A percentile compares a stretch with the other conserved stretches of the same genome.
phyloP scores from a whole-genome alignment of 2,329 filamentous ascomycete genomes.

The Paecilomyces fulvus region DNA sequence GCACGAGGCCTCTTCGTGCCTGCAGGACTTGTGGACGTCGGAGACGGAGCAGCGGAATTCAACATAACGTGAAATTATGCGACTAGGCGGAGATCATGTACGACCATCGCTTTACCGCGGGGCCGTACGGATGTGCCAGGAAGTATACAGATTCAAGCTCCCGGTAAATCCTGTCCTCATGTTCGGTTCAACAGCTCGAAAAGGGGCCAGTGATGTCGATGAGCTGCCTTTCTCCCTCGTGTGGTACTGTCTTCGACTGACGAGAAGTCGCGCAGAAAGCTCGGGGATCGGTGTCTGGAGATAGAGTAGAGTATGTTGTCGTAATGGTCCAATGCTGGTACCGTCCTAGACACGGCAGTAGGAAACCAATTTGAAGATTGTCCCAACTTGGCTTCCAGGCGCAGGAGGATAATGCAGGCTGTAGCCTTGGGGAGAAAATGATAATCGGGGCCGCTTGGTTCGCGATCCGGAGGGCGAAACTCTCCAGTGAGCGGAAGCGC shows the following conservation, averaged over 20 bases:
- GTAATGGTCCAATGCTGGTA: not conserved
- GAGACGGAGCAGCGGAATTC: slow-evolving; percentile 19
- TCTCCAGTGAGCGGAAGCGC: not conserved
- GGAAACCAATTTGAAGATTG: not conserved
- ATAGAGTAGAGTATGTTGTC: not conserved
- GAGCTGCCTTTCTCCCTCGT: not conserved
- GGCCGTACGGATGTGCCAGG: not conserved
- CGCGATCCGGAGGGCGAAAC: not conserved
- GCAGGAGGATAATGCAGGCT: not conserved
- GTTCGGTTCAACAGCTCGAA: not conserved
- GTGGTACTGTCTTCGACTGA: not conserved
- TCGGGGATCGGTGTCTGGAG: not conserved
- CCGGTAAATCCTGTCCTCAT: not conserved
- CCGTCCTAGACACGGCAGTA: not conserved
- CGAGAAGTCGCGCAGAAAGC: not conserved
- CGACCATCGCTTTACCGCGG: not conserved
- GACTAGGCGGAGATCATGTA: not conserved
- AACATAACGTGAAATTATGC: slow-evolving; percentile 20
- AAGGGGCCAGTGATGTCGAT: not conserved
- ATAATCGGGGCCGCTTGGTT: not conserved
- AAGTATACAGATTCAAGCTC: not conserved
- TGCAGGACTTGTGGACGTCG: slow-evolving; percentile 20
- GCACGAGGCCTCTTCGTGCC: slow-evolving; percentile 31
- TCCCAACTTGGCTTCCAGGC: not conserved
- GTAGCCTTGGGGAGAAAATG: not conserved